Evolutionary conservation across 768 basidiomycete genomes (phyloP).

Genomic region (Trametes cinnabarina): DNA sequence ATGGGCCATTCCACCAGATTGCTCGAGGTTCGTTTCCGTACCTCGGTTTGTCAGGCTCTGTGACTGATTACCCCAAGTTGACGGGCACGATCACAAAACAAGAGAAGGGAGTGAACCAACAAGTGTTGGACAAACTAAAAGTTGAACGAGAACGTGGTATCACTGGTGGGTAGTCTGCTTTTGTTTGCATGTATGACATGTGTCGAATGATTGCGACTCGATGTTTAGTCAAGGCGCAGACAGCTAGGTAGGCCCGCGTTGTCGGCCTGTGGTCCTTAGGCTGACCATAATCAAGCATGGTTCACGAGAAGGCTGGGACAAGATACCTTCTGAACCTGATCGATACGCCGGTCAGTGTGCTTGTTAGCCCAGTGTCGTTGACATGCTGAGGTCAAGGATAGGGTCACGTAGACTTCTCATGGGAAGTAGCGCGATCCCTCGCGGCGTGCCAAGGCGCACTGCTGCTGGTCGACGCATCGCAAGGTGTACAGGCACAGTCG

Average conservation of each 20-base stretch:
- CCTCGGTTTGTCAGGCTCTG: too few relatives aligned
- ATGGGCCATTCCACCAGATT: conserved; percentile 47
- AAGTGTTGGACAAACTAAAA: conserved; percentile 91
- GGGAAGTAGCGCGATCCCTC: conserved; percentile 91
- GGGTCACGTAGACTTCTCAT: conserved; percentile 98
- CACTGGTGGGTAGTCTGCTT: conserved; percentile 62
- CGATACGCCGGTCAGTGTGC: conserved; percentile 77
- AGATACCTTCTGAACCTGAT: conserved; percentile 87
- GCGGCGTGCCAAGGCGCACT: conserved; percentile 92
- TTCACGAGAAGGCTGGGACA: conserved; percentile 54
- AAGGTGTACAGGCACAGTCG: conserved; percentile 97
- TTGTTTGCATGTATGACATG: too few relatives aligned
- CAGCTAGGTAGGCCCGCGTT: conserved; percentile 59
- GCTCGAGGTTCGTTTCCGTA: conserved; percentile 56
- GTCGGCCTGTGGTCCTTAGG: background rate
- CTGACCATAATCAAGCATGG: conserved; percentile 57
- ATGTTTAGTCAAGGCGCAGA: conserved; percentile 88
- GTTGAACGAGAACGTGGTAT: conserved; percentile 97
- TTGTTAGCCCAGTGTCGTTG: background rate
- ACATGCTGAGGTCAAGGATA: conserved; percentile 25
- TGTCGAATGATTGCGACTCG: too few relatives aligned
- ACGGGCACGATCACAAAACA: conserved; percentile 82
- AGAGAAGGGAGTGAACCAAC: conserved; percentile 66
- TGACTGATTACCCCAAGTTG: conserved; percentile 45
- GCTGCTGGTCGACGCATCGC: conserved; percentile 88